Evolutionary conservation across 495 filamentous ascomycete genomes (phyloP), one percentile per base, ranked within the genome.

Genomic region (Coniosporium apollinis): DNA sequence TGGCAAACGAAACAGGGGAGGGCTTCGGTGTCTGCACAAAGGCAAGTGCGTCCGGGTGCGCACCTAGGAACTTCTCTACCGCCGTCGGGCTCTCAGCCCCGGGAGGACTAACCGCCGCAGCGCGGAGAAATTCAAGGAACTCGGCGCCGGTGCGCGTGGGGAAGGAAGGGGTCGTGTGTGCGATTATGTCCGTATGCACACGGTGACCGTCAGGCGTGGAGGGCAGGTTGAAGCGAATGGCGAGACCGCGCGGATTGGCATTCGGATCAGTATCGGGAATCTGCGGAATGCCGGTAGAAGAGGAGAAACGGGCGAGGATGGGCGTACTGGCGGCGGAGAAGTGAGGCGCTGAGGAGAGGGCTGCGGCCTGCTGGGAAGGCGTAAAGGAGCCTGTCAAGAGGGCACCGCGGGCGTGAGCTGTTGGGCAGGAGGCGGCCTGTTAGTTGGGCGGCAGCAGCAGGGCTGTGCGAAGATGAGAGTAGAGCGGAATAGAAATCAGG

Each of bases 161-260:
- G 51, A 70, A 71, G 38, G 50, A 54, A 30, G 56, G 48, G 2
- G 58, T 61, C 5, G 57, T 60, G 48, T 73, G 69, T 1, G 51
- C 48, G 36, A 73, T 48, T 43, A 73, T 65, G 46, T 73, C 67
- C 0, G 66, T 71, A 47, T 73, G 67, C 11, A 52, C 51, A 28
- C 60, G 64, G n/a, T 52, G 43, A 14, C 61, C 56, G 3, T 36
- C 14, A n/a, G n/a, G n/a, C 41, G 22, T 6, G 22, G 34, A 4
- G 34, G 41, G 22, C 30, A 67, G 52, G 19, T 61, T 22, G 51
- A 70, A 68, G 26, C 67, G 61, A 42, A 67, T 44, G 9, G 57
- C 65, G 13, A 68, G 49, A 15, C 67, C 67, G 16, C 59, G 58
- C 0, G 67, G 67, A 39, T 66, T 59, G 37, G 58, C 56, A 16